Base-by-base conservation (phyloP, 2,329 filamentous ascomycete genomes). In the Pochonia chlamydosporia region DNA sequence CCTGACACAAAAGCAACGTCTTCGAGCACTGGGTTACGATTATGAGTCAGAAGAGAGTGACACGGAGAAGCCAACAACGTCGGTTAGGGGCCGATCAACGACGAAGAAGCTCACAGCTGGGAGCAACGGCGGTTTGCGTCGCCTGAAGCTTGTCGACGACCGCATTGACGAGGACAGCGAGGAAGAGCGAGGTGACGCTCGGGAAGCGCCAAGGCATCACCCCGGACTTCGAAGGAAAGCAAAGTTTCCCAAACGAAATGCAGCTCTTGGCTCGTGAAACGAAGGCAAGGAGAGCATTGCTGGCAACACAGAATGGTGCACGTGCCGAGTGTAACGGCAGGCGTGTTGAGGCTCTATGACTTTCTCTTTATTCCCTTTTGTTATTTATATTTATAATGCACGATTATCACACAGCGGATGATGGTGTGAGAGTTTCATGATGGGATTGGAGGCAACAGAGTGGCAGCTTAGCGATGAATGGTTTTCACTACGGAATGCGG, bases 11-110 rank as follows among this genome's bases (percentile, higher is more conserved):
- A 54, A 56, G 25, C 55, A 58, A 30, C 52, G 56, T 10, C 44
- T 58, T 16, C 42, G 49, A 18, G 53, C 55, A 2, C 46, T 58
- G n/a, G 56, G 56, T 9, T 58, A 56, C 44, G 56, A 58, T 16
- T 58, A 58, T 44, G 56, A 57, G 13, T 56, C 56, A 2, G 56
- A 58, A 14, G 52, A 54, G 9, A 48, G 46, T 24, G 48, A 42
- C 5, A 8, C 35, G 1, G 43, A 26, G n/a, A 3, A 40, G 14
- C 28, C 25, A 28, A 23, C 8, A 11, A 10, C 35, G 11, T 6
- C 40, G 9, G 2, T 23, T 9, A 14, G 14, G n/a, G 33, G 25
- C 10, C 20, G 25, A 4, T 6, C 26, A 35, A 50, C 44, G 16
- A 50, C 44, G 5, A 50, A 50, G 41, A 47, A 40, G 37, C 48